Conservation (phyloP, 1,284 basidiomycete genomes). For the Prillingera fragicola region DNA sequence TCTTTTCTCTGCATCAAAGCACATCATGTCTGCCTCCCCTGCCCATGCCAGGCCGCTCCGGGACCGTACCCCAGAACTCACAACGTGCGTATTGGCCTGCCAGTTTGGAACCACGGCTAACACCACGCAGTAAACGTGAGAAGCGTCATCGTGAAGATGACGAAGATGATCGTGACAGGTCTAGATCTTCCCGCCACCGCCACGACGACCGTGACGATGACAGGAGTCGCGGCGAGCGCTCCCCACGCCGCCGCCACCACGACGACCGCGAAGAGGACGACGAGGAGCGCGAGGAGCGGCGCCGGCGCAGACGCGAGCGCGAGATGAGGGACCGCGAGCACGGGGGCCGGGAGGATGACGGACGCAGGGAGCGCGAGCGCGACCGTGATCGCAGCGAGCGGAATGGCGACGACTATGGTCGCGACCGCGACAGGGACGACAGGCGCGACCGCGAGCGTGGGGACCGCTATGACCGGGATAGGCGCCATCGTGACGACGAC, state of each 20-base stretch:
- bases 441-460: slow-evolving; percentile 7
- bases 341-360: slow-evolving; percentile 25
- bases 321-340: slow-evolving; percentile 20
- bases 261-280: slow-evolving; percentile 41
- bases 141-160: slow-evolving; percentile 50
- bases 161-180: slow-evolving; percentile 41
- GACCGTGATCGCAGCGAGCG: slow-evolving; percentile 11
- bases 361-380: slow-evolving; percentile 21
- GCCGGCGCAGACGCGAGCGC: slow-evolving; percentile 36
- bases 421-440: slow-evolving; percentile 6
- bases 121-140: slow-evolving; percentile 40
- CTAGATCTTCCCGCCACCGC: slow-evolving; percentile 27
- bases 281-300: slow-evolving; percentile 47
- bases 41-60: slow-evolving; percentile 7
- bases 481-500: slow-evolving; percentile 3
- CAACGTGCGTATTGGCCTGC: slow-evolving; percentile 25
- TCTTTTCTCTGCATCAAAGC: neutral
- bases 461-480: neutral
- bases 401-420: slow-evolving; percentile 17
- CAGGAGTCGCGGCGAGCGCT: slow-evolving; percentile 54
- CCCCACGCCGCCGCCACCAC: slow-evolving; percentile 19
- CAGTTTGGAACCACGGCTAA: neutral
- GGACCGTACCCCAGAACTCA: slow-evolving; percentile 42
- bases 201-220: slow-evolving; percentile 37
- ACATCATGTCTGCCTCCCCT: neutral